These are phyloP conservation scores for Murraya koenigii DNA, from an alignment of 345 rosid genomes.

Conservation along the genomic window DNA sequence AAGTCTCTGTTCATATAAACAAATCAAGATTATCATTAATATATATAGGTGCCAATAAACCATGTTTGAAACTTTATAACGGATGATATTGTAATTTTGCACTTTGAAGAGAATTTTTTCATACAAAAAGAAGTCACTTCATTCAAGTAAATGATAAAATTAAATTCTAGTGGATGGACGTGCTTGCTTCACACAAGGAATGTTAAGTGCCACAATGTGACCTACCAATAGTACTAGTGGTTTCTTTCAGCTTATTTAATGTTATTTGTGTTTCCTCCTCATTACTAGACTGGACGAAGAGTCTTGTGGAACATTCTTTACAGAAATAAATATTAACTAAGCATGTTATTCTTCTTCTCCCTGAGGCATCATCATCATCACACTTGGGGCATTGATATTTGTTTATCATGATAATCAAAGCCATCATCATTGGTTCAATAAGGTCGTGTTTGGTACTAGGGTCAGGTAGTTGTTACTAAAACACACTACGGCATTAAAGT, in stretches of 20 bases:
- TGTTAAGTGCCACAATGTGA: background rate
- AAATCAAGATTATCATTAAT: background rate
- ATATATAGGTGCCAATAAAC: background rate
- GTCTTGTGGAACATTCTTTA: background rate
- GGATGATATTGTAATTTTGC: no score
- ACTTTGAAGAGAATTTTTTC: no score
- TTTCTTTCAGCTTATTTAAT: background rate
- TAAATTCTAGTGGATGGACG: background rate
- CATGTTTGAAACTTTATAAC: no score
- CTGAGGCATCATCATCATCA: background rate
- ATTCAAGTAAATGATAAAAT: no score
- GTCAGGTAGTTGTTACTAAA: no score
- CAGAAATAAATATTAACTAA: background rate
- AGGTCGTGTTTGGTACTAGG: no score
- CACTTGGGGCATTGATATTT: background rate
- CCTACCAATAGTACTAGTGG: background rate
- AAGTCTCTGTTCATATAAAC: conserved; percentile 4
- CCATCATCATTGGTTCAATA: background rate
- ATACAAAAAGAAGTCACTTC: no score
- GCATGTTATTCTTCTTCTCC: background rate
- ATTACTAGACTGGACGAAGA: background rate
- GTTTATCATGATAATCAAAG: no score
- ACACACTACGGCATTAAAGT: no score
- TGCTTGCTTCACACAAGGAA: background rate
- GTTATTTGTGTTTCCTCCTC: background rate